Base-by-base conservation (phyloP, 441 rosid genomes). In the Pelargonium fulgidum region DNA sequence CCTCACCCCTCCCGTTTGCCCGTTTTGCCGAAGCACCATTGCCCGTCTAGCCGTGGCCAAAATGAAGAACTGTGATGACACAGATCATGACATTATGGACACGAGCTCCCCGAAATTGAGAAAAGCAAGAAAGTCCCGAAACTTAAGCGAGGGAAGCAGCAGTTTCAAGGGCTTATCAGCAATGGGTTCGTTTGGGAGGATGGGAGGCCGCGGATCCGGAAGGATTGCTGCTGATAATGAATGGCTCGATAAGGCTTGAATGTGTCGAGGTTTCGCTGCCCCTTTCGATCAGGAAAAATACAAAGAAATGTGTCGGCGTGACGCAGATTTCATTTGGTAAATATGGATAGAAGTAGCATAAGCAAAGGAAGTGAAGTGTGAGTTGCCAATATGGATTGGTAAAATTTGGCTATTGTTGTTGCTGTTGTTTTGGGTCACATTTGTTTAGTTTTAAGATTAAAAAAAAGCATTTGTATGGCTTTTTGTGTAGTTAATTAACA, bases 21-120 rank as follows among this genome's bases (percentile, higher is more conserved):
- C 99, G 0, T 94, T 94, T 82, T 94, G 99, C 78, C 90, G 99
- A 78, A 87, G 98, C 80, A 78, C 83, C 66, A 92, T 94, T 13
- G 81, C 70, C 13, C 79, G 82, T 16, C 77, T 94, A 29, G 89
- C 72, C 1, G 93, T 92, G 61, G 96, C 88, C 26, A 77, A 89
- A 71, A 77, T 80, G 65, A 83, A 84, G 74, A 65, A 14, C 68
- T 73, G 22, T 20, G 85, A 82, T 17, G 90, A 82, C 11, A 33
- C 71, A 65, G 89, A 87, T 72, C 79, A 69, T 2, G 92, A 84
- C 26, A 42, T 82, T 1, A 79, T 81, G n/a, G 96, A 87, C 3
- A 66, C 76, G 0, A 82, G 82, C 75, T 85, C 99, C 24, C 83
- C 96, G 2, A 94, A 81, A 79, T 73, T 80, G 68, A 86, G 87